Conservation (phyloP, 257 asterid genomes). For the Solanum acaule region DNA sequence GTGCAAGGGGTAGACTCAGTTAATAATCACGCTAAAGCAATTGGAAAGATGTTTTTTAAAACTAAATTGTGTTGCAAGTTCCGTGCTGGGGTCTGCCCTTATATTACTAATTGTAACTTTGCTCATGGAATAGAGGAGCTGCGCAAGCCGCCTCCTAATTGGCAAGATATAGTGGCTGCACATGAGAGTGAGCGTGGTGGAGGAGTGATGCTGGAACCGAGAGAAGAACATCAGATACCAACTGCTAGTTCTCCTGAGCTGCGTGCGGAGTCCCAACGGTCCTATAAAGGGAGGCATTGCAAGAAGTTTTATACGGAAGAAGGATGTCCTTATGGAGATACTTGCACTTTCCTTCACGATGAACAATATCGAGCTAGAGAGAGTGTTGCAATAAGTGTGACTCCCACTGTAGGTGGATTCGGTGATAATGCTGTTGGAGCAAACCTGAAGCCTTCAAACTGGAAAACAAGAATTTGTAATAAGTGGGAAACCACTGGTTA, state of each 20-base stretch:
- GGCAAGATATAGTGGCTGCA: conserved; percentile 20
- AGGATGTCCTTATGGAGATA: conserved; percentile 20
- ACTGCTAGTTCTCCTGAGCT: conserved; percentile 7
- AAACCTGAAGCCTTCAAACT: conserved; percentile 13
- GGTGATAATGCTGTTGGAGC: conserved; percentile 1
- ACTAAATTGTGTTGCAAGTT: conserved; percentile 18
- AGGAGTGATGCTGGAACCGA: neutral
- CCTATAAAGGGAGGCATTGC: conserved; percentile 17
- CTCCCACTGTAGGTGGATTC: conserved; percentile 1
- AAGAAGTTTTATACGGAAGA: conserved; percentile 15
- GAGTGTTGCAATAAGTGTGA: conserved; percentile 21
- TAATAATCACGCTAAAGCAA: conserved; percentile 6
- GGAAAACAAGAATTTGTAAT: conserved; percentile 36
- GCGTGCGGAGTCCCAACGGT: conserved; percentile 7
- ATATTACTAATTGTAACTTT: conserved; percentile 17
- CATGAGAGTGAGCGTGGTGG: conserved; percentile 5
- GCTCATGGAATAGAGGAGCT: conserved; percentile 18
- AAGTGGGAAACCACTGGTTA: conserved; percentile 67
- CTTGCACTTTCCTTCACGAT: conserved; percentile 11
- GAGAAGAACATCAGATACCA: conserved; percentile 24
- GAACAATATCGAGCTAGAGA: conserved; percentile 14
- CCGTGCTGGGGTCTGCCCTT: conserved; percentile 18
- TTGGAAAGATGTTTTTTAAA: conserved; percentile 17
- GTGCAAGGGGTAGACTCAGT: neutral
- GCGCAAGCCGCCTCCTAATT: conserved; percentile 18